Evolutionary conservation across 352 stramenopile species (phyloP), one percentile per base, ranked within the genome.

Genomic region (Peronospora belbahrii): DNA sequence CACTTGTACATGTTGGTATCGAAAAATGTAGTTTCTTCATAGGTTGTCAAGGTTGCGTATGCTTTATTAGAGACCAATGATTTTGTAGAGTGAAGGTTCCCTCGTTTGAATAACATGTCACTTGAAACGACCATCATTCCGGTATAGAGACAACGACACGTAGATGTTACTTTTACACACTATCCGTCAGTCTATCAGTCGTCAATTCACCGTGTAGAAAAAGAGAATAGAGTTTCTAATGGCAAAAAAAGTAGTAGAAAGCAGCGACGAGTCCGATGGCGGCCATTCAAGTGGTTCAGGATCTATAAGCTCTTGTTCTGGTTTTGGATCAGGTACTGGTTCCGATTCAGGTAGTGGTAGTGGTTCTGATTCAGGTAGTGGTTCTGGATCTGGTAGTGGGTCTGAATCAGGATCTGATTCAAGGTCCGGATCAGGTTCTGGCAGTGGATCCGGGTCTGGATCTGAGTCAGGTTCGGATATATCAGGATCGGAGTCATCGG

Each of bases 11-110:
- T 37, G 84, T 70, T 35, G 71, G 75, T 17, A 97, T 85, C 4
- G 65, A 55, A 56, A 94, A 95, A 35, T 74, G 80, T 36, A 96
- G 63, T 61, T 91, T 93, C 52, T 68, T 81, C 78, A 92, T 94
- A 9, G 20, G 13, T 28, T 44, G 17, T 48, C 15, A 11, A 8
- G n/a, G n/a, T n/a, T n/a, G n/a, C n/a, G n/a, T n/a, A n/a, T n/a
- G n/a, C n/a, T n/a, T n/a, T n/a, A n/a, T n/a, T n/a, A n/a, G n/a
- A n/a, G n/a, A n/a, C n/a, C n/a, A n/a, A n/a, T n/a, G n/a, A n/a
- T n/a, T n/a, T n/a, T n/a, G n/a, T n/a, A n/a, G n/a, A n/a, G n/a
- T n/a, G n/a, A n/a, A n/a, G n/a, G n/a, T 39, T 55, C 44, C 37
- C 52, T 30, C 52, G 19, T 6, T 51, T 28, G 9, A 61, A 22